Evolutionary conservation across 345 rosid species (phyloP).

Genomic region (Brassica nigra): DNA sequence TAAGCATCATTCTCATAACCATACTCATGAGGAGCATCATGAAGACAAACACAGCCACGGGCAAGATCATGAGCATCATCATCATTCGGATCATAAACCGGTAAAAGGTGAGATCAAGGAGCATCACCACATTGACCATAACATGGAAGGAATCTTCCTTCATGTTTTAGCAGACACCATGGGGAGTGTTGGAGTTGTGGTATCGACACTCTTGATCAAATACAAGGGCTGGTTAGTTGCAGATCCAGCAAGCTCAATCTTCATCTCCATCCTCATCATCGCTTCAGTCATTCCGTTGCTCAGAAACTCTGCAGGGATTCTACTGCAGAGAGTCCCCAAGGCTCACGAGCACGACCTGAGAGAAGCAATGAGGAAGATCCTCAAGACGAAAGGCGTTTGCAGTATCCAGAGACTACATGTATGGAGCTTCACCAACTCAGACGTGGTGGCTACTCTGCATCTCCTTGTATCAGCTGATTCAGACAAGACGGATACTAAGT

Average conservation of each 20-base stretch:
- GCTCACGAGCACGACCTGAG: slow-evolving; percentile 62
- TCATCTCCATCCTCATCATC: slow-evolving; percentile 78
- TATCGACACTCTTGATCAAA: slow-evolving; percentile 89
- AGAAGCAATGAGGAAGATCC: slow-evolving; percentile 55
- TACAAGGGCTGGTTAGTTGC: slow-evolving; percentile 99
- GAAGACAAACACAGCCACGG: slow-evolving; percentile 30
- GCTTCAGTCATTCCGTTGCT: slow-evolving; percentile 91
- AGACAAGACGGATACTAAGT: slow-evolving; percentile 59
- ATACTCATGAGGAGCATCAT: slow-evolving; percentile 43
- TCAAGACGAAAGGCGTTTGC: slow-evolving; percentile 57
- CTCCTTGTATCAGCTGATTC: slow-evolving; percentile 67
- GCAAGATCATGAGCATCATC: slow-evolving; percentile 28
- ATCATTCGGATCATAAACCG: slow-evolving; percentile 24
- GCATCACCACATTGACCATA: slow-evolving; percentile 85
- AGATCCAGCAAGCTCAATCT: slow-evolving; percentile 96
- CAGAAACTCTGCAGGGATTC: slow-evolving; percentile 85
- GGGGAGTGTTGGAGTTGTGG: slow-evolving; percentile 97
- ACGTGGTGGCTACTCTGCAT: slow-evolving; percentile 79
- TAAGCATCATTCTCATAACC: slow-evolving; percentile 36
- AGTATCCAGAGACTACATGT: slow-evolving; percentile 75
- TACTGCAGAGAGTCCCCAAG: slow-evolving; percentile 87
- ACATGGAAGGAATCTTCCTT: slow-evolving; percentile 97
- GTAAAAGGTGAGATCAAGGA: slow-evolving; percentile 26
- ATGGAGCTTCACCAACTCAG: slow-evolving; percentile 89
- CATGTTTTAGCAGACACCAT: slow-evolving; percentile 94